Evolutionary conservation across 1,284 basidiomycete species (phyloP), one percentile per base, ranked within the genome.

Genomic region (Naganishia albida): DNA sequence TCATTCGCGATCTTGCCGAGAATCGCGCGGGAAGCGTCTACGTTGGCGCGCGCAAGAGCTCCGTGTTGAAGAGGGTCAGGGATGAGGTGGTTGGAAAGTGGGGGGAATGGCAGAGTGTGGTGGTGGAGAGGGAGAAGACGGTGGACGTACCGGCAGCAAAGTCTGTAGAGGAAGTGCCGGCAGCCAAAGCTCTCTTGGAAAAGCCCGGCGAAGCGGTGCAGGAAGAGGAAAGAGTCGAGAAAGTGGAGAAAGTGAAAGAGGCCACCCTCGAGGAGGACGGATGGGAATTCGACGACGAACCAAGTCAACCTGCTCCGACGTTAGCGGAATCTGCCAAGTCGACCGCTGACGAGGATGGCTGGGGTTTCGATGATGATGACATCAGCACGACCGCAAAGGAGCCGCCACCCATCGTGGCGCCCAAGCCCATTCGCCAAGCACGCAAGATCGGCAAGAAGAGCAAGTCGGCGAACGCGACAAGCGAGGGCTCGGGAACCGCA

Each of bases 341-440:
- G 6, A 30, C 46, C n/a, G 48, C 6, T 7, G 44, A 63, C 42
- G 65, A 28, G 3, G 63, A 62, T 39, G 63, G 63, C 26, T 68
- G 63, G 67, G 59, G 54, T 13, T 68, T 65, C 28, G 63, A 68
- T 34, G 63, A 68, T 6, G 52, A 62, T 20, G 63, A 63, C 53
- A 28, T 53, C 1, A n/a, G n/a, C n/a, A 39, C 28, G 42, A 40
- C 10, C 40, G 3, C 52, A 54, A 26, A 39, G 8, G 15, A 12
- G 13, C 12, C 38, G 16, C 48, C 48, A 18, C 42, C 62, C 8
- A 30, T 44, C 44, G 30, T 63, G 13, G 44, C 40, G 1, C 51
- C 62, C 49, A 68, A 68, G 57, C 67, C 67, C 7, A 64, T 68
- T 28, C 51, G 64, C 25, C 57, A 68, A 48, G 67, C 67, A 16